These are phyloP conservation scores for Seiridium cupressi DNA, from an alignment of 2,329 filamentous ascomycete genomes.

Conservation along the genomic window DNA sequence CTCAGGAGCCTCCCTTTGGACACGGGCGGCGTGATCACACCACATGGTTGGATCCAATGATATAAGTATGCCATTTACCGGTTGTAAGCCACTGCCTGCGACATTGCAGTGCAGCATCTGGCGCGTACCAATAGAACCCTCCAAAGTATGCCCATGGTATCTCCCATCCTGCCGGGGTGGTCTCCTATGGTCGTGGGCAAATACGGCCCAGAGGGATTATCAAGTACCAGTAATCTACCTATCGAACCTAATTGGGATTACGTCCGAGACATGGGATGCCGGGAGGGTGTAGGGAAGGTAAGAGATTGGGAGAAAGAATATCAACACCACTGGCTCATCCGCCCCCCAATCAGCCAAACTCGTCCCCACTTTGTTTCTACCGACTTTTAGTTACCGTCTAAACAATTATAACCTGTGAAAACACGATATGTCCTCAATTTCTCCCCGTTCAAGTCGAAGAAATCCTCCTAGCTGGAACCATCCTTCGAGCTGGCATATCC, in stretches of 20 bases:
- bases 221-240: no score
- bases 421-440: background rate
- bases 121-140: no score
- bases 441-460: background rate
- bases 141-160: no score
- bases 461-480: background rate
- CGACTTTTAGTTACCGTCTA: background rate
- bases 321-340: background rate
- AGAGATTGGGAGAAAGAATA: no score
- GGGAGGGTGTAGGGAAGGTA: no score
- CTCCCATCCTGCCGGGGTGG: no score
- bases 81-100: background rate
- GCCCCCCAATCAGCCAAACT: background rate
- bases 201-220: no score
- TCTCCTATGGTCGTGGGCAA: no score
- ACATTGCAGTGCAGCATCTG: background rate
- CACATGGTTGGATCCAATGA: background rate
- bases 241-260: no score
- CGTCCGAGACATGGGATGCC: no score
- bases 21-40: background rate
- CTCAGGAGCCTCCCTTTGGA: background rate
- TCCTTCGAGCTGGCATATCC: background rate
- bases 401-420: background rate
- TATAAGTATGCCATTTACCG: background rate
- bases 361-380: background rate